Conservation (phyloP, 1,139 yeast genomes). For the Magnusiomyces suaveolens region DNA sequence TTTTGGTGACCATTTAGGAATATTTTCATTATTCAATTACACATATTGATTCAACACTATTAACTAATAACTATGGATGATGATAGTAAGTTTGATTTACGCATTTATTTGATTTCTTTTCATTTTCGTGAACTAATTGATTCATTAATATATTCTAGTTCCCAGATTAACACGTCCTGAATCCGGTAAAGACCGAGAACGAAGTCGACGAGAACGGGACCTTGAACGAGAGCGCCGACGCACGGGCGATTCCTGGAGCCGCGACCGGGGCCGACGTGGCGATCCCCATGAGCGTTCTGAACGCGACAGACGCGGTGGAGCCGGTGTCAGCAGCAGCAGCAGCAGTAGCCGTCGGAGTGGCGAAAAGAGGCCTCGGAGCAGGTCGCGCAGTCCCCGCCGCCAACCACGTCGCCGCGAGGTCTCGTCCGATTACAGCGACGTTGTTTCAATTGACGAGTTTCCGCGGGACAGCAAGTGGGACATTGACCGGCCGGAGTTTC, state of each 20-base stretch:
- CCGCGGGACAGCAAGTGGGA: slow-evolving; percentile 63
- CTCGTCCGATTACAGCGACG: slow-evolving; percentile 27
- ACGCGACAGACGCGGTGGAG: slow-evolving; percentile 16
- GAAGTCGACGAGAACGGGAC: slow-evolving; percentile 9
- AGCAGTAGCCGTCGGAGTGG: no score
- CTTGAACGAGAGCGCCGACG: slow-evolving; percentile 9
- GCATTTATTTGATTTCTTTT: no score
- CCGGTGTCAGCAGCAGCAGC: slow-evolving; percentile 16
- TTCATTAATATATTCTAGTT: neutral
- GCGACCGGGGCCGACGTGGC: slow-evolving; percentile 13
- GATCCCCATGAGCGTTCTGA: slow-evolving; percentile 13
- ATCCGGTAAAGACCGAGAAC: slow-evolving; percentile 10
- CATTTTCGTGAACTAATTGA: no score
- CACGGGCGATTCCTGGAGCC: slow-evolving; percentile 1
- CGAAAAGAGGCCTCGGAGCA: slow-evolving; percentile 13
- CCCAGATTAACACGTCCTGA: neutral
- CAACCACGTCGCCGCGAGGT: slow-evolving; percentile 16
- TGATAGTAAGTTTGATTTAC: no score
- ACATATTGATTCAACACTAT: no score
- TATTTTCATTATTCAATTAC: no score
- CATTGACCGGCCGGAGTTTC: slow-evolving; percentile 62
- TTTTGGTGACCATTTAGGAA: no score
- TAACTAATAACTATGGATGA: no score
- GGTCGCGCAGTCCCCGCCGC: slow-evolving; percentile 15
- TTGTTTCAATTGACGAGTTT: slow-evolving; percentile 38